Conservation (phyloP, 768 basidiomycete species). For the Strobilomyces dryophilus region DNA sequence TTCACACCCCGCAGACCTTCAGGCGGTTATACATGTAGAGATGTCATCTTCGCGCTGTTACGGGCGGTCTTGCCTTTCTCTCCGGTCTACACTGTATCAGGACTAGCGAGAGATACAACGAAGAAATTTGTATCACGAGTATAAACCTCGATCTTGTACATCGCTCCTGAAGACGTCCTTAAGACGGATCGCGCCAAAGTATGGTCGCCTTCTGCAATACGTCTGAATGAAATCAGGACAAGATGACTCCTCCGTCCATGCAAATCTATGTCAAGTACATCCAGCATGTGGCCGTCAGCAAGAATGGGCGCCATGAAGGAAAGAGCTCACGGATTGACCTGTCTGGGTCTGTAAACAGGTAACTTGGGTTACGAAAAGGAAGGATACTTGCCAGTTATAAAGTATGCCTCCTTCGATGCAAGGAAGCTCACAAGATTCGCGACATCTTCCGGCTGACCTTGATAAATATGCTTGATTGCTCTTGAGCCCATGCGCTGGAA, state of each 20-base stretch:
- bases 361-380: neutral
- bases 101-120: too few species aligned
- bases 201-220: too few species aligned
- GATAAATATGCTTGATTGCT: neutral
- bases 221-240: neutral
- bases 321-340: constrained; percentile 12
- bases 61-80: too few species aligned
- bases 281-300: neutral
- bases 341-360: neutral
- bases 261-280: neutral
- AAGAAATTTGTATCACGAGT: too few species aligned
- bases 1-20: too few species aligned
- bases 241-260: neutral
- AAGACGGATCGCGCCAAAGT: too few species aligned
- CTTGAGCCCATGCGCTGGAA: neutral
- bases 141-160: too few species aligned
- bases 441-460: constrained; percentile 9
- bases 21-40: too few species aligned
- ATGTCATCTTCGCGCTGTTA: too few species aligned
- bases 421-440: constrained; percentile 33
- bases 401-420: constrained; percentile 19
- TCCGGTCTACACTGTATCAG: too few species aligned
- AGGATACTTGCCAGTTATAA: constrained; percentile 20
- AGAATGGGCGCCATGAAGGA: too few species aligned
- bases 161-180: too few species aligned